A percentile compares a stretch with the other conserved stretches of the same genome.
Conservation (phyloP, 495 filamentous ascomycete species). For the Penicillium cinerascens region DNA sequence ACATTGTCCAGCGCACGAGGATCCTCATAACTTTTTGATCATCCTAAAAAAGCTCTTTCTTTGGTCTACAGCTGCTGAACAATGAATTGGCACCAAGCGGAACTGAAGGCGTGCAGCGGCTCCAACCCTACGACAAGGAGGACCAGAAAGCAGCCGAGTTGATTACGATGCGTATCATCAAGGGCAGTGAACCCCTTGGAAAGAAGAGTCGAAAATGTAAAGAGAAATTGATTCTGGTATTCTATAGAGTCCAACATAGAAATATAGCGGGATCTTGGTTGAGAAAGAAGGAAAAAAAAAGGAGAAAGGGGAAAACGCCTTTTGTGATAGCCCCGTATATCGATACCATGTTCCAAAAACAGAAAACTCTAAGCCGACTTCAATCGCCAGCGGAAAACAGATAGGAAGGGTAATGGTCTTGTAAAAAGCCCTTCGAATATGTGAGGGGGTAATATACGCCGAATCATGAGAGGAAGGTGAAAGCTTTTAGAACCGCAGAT, state of each 20-base stretch:
- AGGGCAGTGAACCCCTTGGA: neutral
- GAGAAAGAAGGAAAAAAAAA: neutral
- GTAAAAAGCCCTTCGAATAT: neutral
- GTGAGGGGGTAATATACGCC: neutral
- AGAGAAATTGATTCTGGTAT: neutral
- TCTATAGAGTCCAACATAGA: neutral
- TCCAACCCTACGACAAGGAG: too few species aligned
- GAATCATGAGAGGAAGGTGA: neutral
- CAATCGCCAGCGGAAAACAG: neutral
- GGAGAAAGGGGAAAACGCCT: neutral
- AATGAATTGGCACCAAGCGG: neutral
- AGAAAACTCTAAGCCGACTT: neutral
- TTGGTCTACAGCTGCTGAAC: neutral
- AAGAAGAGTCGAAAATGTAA: neutral
- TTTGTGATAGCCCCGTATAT: neutral
- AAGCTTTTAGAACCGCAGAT: slow-evolving; percentile 65
- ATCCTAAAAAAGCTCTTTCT: neutral
- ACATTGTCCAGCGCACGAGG: slow-evolving; percentile 6
- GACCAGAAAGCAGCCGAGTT: too few species aligned
- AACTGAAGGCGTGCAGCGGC: neutral
- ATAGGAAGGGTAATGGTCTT: neutral
- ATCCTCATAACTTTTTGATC: slow-evolving; percentile 6
- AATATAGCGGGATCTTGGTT: neutral
- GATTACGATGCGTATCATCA: neutral
- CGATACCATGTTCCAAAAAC: neutral